phyloP scores from a whole-genome alignment of 805 yeast species.

The Sugiyamaella marilandica region DNA sequence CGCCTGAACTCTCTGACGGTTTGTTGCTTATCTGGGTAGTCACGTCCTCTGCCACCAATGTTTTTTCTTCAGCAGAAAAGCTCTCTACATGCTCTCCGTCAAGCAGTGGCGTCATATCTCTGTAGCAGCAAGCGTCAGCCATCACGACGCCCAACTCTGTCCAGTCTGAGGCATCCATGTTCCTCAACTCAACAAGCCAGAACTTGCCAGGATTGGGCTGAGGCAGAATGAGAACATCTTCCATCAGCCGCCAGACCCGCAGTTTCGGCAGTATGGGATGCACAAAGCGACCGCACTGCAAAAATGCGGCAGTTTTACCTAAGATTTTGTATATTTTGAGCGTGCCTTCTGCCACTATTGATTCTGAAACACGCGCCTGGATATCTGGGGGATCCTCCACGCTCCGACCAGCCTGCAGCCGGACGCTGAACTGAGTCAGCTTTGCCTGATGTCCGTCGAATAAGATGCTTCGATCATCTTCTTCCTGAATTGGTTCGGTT shows the following conservation, averaged over 20 bases:
- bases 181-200: conserved; percentile 49
- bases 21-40: not conserved
- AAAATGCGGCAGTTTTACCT: conserved; percentile 52
- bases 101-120: not conserved
- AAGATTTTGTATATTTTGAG: conserved; percentile 57
- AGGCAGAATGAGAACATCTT: conserved; percentile 53
- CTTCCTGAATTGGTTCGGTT: not conserved
- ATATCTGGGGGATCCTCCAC: conserved; percentile 6
- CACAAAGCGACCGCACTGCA: conserved; percentile 63
- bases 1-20: not conserved
- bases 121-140: conserved; percentile 16
- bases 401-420: not conserved
- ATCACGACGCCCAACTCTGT: conserved; percentile 14
- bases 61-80: not conserved
- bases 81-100: not conserved
- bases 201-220: conserved; percentile 70
- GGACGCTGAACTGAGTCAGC: conserved; percentile 17
- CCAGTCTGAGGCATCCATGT: not conserved
- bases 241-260: conserved; percentile 48
- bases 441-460: conserved; percentile 17
- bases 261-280: conserved; percentile 69
- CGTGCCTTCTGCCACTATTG: conserved; percentile 53
- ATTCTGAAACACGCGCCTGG: conserved; percentile 9
- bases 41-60: not conserved
- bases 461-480: conserved; percentile 12